Percentiles rank a stretch among this genome's conserved stretches.
Conservation (phyloP, 805 yeast genomes). For the Debaryomyces tyrocola region DNA sequence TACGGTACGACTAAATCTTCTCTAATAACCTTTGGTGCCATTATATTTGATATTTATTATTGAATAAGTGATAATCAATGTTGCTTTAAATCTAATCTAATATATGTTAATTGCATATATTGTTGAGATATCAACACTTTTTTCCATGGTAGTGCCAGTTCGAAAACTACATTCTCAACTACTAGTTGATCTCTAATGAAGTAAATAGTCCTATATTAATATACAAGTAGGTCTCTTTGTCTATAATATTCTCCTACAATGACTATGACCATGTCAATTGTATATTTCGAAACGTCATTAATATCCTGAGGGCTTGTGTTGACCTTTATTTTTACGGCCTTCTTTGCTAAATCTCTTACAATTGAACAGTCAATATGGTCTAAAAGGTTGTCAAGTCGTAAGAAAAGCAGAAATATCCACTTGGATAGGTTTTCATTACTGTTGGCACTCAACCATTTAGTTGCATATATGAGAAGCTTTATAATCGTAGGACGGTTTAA, state of each 20-base stretch:
- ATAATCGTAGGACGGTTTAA: conserved; percentile 33
- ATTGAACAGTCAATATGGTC: conserved; percentile 34
- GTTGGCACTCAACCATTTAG: conserved; percentile 38
- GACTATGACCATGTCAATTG: conserved; percentile 30
- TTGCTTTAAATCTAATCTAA: neutral
- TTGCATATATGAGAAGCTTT: conserved; percentile 32
- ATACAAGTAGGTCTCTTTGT: conserved; percentile 29
- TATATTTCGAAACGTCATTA: conserved; percentile 17
- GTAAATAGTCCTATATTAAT: neutral
- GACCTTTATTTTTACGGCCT: conserved; percentile 30
- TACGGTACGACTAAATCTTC: conserved; percentile 36
- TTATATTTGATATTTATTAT: neutral
- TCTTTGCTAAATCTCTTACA: conserved; percentile 37
- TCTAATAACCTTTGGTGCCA: conserved; percentile 27
- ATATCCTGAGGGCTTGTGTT: conserved; percentile 7
- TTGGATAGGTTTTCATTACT: conserved; percentile 23
- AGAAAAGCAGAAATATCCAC: conserved; percentile 38
- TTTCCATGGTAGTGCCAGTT: neutral
- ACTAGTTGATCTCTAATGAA: neutral
- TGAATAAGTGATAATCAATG: neutral
- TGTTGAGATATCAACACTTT: neutral
- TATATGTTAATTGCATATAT: neutral
- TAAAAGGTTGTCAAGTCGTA: conserved; percentile 34
- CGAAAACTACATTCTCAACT: neutral
- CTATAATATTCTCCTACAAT: conserved; percentile 34